A percentile compares a stretch with the other conserved stretches of the same genome.
Evolutionary conservation across 441 rosid genomes (phyloP).

Genomic region (Pelargonium australe): DNA sequence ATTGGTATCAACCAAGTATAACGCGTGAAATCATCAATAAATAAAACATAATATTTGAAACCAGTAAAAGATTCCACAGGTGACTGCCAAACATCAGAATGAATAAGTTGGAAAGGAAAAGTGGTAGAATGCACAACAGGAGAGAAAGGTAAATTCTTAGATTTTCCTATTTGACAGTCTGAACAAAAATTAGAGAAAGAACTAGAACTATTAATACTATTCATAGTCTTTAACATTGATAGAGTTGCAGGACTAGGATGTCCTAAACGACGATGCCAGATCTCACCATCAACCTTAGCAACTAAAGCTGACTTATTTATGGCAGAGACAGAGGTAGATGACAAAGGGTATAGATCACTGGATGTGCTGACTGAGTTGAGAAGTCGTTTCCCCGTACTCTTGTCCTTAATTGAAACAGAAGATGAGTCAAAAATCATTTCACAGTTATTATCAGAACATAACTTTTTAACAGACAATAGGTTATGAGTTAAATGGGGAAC

Average conservation of each 20-base stretch:
- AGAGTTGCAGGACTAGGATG: neutral
- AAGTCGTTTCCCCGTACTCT: neutral
- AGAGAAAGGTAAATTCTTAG: neutral
- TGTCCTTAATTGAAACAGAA: neutral
- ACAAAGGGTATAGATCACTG: neutral
- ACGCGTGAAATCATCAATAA: neutral
- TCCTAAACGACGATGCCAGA: neutral
- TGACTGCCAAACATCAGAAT: constrained; percentile 1
- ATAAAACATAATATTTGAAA: neutral
- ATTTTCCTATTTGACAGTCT: neutral
- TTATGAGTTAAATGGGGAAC: neutral
- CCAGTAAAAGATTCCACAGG: neutral
- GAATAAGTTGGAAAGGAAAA: neutral
- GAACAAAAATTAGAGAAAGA: neutral
- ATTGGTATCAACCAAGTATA: neutral
- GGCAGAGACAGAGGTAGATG: neutral
- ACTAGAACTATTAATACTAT: too few relatives aligned
- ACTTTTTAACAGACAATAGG: neutral
- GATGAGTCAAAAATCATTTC: neutral
- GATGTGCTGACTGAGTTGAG: neutral
- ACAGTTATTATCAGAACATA: neutral
- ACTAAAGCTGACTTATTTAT: neutral
- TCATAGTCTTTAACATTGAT: neutral
- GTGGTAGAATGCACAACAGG: neutral
- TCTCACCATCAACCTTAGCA: neutral